Conservation (phyloP, 75 land plant genomes). For the Adiantum capillusveneris region DNA sequence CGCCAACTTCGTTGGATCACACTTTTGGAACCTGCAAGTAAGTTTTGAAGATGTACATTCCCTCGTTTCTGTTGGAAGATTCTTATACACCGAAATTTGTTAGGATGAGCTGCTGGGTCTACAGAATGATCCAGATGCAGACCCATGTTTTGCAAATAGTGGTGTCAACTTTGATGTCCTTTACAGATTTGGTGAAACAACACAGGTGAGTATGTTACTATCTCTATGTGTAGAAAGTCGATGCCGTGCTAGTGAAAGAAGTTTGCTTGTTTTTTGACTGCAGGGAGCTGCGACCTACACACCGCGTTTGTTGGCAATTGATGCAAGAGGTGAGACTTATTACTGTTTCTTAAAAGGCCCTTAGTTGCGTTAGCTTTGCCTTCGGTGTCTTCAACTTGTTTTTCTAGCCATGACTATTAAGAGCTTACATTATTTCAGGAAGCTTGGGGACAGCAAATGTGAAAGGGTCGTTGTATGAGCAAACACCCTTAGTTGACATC, state of each 20-base stretch:
- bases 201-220: too few species aligned
- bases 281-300: constrained; percentile 77
- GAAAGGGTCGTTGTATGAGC: constrained; percentile 55
- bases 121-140: neutral
- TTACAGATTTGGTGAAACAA: neutral
- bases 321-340: constrained; percentile 46
- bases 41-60: too few species aligned
- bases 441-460: constrained; percentile 77
- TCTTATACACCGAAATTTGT: too few species aligned
- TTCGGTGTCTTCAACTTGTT: too few species aligned
- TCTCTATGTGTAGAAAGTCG: too few species aligned
- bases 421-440: constrained; percentile 36
- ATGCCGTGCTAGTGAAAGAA: too few species aligned
- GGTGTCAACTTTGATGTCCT: neutral
- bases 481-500: too few species aligned
- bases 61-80: too few species aligned
- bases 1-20: constrained; percentile 82
- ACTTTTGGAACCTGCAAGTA: constrained; percentile 99
- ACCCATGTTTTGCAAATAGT: neutral
- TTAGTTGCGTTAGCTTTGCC: too few species aligned
- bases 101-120: neutral
- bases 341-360: too few species aligned
- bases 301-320: constrained; percentile 77
- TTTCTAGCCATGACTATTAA: too few species aligned
- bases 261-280: too few species aligned